Evolutionary conservation across 2,329 filamentous ascomycete species (phyloP).

Genomic region (Diaporthe destruens): DNA sequence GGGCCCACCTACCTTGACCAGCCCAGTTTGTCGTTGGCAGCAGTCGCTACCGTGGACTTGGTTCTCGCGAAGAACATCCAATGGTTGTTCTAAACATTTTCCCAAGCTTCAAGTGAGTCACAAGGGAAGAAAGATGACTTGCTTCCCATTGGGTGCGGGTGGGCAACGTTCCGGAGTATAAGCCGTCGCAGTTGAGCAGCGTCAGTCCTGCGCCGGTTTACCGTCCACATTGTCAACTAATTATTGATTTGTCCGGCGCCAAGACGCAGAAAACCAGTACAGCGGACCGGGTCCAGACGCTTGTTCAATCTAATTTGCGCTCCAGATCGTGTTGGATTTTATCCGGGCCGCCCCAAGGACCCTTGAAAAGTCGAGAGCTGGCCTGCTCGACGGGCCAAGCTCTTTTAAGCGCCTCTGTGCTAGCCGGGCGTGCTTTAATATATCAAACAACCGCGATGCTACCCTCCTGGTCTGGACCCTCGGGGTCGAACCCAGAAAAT

Average conservation of each 20-base stretch:
- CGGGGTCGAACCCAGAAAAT: slow-evolving; percentile 28
- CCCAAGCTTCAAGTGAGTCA: neutral
- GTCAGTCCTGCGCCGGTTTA: neutral
- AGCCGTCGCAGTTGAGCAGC: neutral
- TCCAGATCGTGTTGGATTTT: slow-evolving; percentile 22
- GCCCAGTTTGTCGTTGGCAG: too few species aligned
- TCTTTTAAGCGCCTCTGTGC: slow-evolving; percentile 28
- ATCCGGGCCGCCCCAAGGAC: slow-evolving; percentile 27
- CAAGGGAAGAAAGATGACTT: neutral
- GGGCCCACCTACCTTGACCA: neutral
- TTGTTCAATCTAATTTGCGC: slow-evolving; percentile 20
- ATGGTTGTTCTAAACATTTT: neutral
- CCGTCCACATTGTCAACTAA: neutral
- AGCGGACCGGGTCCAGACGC: slow-evolving; percentile 9
- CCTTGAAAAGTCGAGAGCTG: slow-evolving; percentile 12
- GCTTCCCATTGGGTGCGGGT: neutral
- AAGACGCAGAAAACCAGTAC: slow-evolving; percentile 12
- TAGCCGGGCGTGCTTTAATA: slow-evolving; percentile 29
- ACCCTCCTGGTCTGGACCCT: slow-evolving; percentile 25
- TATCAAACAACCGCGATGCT: slow-evolving; percentile 24
- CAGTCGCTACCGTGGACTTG: neutral
- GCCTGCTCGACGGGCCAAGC: slow-evolving; percentile 16
- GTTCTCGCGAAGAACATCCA: neutral
- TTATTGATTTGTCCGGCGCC: slow-evolving; percentile 4
- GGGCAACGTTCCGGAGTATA: neutral